Base-by-base conservation (phyloP, 192 early-diverging fungal species). In the Rhizoclosmatium globosum region DNA sequence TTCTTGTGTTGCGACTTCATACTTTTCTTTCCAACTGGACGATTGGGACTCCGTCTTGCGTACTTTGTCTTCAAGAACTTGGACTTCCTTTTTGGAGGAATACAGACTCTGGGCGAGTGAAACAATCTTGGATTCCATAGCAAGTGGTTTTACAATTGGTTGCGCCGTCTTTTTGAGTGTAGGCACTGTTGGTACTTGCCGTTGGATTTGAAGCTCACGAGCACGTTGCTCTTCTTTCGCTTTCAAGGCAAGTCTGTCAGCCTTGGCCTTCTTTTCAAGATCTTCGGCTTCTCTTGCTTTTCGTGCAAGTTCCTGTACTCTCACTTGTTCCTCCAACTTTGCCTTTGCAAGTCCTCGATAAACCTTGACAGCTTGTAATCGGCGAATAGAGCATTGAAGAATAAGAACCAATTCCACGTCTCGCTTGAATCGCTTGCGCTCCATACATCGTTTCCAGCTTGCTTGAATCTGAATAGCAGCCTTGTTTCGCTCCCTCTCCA, bases 81-180 rank as follows among this genome's bases (percentile, higher is more conserved):
- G 87, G 84, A 92, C 89, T 81, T 95, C 94, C 67, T 93, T 86
- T 69, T 89, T 88, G 79, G 88, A 87, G 68, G 84, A 79, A 21
- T 88, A 86, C 53, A 97, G 83, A 38, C 83, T 85, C 74, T 94
- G 94, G 44, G 96, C 97, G 68, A 99, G 88, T 79, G 95, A 94
- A 79, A 99, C 91, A 64, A 99, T 94, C 89, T 97, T 98, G 87
- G 90, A 91, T 85, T 99, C 98, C 2, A 99, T 85, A 84, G 92
- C 67, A 23, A 21, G 6, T 19, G 21, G 7, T 21, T 64, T 64
- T 64, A 17, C 61, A 17, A 17, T 7, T 6, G 61, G 7, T 21
- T 64, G 61, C 21, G 13, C 15, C 23, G 11, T 9, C 15, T n/a
- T 11, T 23, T 19, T 64, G 17, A n/a, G 9, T 9, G 9, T 23